Conservation (phyloP, 2,329 filamentous ascomycete genomes). For the Coleophoma eucalyptorum region DNA sequence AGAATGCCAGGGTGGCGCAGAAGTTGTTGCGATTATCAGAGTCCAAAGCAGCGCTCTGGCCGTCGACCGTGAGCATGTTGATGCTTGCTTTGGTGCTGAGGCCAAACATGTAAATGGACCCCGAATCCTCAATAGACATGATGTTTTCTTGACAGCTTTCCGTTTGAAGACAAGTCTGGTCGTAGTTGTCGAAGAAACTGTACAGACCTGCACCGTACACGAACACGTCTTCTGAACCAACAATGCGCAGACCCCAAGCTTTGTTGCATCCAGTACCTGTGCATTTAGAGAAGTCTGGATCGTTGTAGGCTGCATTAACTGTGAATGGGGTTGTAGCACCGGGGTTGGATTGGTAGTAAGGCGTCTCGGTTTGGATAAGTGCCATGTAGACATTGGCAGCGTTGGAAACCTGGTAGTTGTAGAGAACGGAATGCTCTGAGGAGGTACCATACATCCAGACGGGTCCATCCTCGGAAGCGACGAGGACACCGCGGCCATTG, state of each 20-base stretch:
- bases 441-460: conserved; percentile 79
- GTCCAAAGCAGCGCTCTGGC: conserved; percentile 48
- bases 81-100: conserved; percentile 71
- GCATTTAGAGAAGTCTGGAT: conserved; percentile 59
- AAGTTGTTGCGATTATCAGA: conserved; percentile 63
- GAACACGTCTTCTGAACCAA: conserved; percentile 41
- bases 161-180: conserved; percentile 61
- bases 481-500: conserved; percentile 76
- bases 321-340: conserved; percentile 64
- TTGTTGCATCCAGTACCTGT: conserved; percentile 26
- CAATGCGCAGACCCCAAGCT: conserved; percentile 54
- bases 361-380: conserved; percentile 85
- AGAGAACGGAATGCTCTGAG: conserved; percentile 63
- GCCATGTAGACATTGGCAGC: conserved; percentile 79
- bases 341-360: conserved; percentile 83
- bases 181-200: conserved; percentile 70
- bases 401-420: conserved; percentile 82
- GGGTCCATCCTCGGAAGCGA: conserved; percentile 68
- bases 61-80: conserved; percentile 69
- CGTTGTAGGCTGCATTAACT: conserved; percentile 51
- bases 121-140: conserved; percentile 64
- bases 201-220: conserved; percentile 50
- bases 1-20: conserved; percentile 56
- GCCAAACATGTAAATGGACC: conserved; percentile 58
- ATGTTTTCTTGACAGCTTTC: conserved; percentile 77